These are phyloP conservation scores for Penicillium sp. DNA, from an alignment of 2,329 filamentous ascomycete species.

Conservation along the genomic window DNA sequence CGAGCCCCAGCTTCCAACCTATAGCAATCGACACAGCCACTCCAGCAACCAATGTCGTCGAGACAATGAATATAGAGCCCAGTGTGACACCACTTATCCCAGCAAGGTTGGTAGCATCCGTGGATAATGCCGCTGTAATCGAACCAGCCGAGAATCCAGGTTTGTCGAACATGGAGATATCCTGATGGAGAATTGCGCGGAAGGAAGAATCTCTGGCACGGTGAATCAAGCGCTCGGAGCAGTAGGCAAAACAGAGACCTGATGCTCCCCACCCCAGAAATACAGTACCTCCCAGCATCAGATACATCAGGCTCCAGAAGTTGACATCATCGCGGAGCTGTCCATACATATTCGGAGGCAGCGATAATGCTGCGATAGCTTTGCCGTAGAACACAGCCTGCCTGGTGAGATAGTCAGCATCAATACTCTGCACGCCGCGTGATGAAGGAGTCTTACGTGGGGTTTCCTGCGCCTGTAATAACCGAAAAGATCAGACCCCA, in stretches of 20 bases:
- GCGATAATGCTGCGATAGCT: constrained; percentile 25
- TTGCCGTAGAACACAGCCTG: constrained; percentile 70
- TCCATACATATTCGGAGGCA: neutral
- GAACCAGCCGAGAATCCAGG: constrained; percentile 83
- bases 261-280: constrained; percentile 28
- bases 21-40: constrained; percentile 62
- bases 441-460: constrained; percentile 59
- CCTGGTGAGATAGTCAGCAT: constrained; percentile 49
- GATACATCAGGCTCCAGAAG: constrained; percentile 3
- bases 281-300: neutral
- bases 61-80: constrained; percentile 71
- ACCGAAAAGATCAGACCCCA: constrained; percentile 37
- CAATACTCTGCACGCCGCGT: constrained; percentile 44
- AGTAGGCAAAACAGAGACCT: constrained; percentile 68
- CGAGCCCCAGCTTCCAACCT: constrained; percentile 82
- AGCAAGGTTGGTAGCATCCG: constrained; percentile 50
- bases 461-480: constrained; percentile 1
- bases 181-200: constrained; percentile 78
- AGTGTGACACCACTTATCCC: constrained; percentile 80
- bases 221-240: constrained; percentile 74
- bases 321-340: neutral
- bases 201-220: constrained; percentile 75
- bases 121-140: constrained; percentile 77
- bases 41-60: constrained; percentile 68
- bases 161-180: constrained; percentile 81